Percentiles rank a stretch among this genome's conserved stretches.
phyloP scores from a whole-genome alignment of 192 early-diverging fungal species.

The Backusella macrospora region DNA sequence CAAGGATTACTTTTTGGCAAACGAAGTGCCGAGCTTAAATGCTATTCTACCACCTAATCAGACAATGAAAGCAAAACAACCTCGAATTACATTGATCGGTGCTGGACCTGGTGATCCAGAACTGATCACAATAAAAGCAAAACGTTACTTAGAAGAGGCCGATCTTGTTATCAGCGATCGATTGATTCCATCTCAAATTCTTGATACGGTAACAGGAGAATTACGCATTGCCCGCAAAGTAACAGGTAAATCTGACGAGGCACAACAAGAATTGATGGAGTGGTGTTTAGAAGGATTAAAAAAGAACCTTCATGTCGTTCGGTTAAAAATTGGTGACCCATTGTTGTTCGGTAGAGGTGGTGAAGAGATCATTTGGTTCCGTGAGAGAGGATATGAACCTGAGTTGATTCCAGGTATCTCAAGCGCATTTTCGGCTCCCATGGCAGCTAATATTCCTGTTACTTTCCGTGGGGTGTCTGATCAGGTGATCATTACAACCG shows the following conservation, averaged over 20 bases:
- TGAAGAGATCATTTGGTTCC: slow-evolving; percentile 82
- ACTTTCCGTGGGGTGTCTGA: slow-evolving; percentile 89
- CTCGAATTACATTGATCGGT: slow-evolving; percentile 70
- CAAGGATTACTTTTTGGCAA: slow-evolving; percentile 61
- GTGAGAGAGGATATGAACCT: slow-evolving; percentile 67
- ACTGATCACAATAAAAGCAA: slow-evolving; percentile 76
- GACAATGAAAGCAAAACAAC: slow-evolving; percentile 21
- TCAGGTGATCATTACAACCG: slow-evolving; percentile 83
- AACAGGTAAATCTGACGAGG: slow-evolving; percentile 63
- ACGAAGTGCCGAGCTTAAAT: slow-evolving; percentile 37
- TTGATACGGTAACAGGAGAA: slow-evolving; percentile 56
- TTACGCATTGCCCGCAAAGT: slow-evolving; percentile 70
- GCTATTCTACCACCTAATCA: slow-evolving; percentile 3
- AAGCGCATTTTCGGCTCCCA: slow-evolving; percentile 76
- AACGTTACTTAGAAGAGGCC: slow-evolving; percentile 60
- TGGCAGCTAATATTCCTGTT: slow-evolving; percentile 75
- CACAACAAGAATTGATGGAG: slow-evolving; percentile 79
- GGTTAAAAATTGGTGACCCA: slow-evolving; percentile 92
- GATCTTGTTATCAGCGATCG: slow-evolving; percentile 88
- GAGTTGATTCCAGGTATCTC: slow-evolving; percentile 80
- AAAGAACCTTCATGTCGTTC: slow-evolving; percentile 70
- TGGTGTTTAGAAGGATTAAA: slow-evolving; percentile 73
- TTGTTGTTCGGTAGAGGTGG: slow-evolving; percentile 93
- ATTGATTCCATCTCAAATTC: slow-evolving; percentile 64
- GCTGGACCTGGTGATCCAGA: slow-evolving; percentile 86